Conservation (phyloP, 1,139 yeast species). For the Taphrina betulina region DNA sequence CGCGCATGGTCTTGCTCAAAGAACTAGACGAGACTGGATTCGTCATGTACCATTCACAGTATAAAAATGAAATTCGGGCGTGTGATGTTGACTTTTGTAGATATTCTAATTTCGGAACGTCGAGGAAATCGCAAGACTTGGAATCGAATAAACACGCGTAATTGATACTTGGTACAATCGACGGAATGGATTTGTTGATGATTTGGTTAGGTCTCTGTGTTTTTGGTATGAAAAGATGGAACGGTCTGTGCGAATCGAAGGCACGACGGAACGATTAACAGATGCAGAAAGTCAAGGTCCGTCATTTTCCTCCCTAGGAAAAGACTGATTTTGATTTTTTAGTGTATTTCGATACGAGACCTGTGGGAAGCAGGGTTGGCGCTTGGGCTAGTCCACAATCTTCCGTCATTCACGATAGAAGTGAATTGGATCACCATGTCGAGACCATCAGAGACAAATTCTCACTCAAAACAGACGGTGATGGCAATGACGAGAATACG, state of each 20-base stretch:
- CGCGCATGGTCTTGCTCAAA: constrained; percentile 79
- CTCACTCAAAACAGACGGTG: constrained; percentile 17
- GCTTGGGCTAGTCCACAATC: constrained; percentile 98
- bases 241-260: constrained; percentile 92
- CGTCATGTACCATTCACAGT: constrained; percentile 59
- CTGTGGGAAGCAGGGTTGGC: constrained; percentile 88
- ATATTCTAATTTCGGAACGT: constrained; percentile 81
- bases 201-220: constrained; percentile 22
- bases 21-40: constrained; percentile 80
- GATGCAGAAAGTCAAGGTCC: constrained; percentile 63
- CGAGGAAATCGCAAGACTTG: constrained; percentile 75
- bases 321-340: not conserved
- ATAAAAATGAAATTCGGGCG: too few relatives aligned
- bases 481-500: constrained; percentile 50
- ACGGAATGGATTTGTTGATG: not conserved
- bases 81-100: too few relatives aligned
- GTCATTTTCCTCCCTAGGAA: not conserved
- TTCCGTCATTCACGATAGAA: constrained; percentile 55
- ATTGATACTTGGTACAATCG: constrained; percentile 48
- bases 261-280: constrained; percentile 69
- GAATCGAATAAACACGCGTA: constrained; percentile 74
- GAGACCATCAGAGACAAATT: constrained; percentile 58
- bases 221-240: constrained; percentile 91
- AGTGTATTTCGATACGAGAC: constrained; percentile 77
- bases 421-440: constrained; percentile 58